Evolutionary conservation across 179 eudicot genomes (phyloP).

Genomic region (Beta corolliflora): DNA sequence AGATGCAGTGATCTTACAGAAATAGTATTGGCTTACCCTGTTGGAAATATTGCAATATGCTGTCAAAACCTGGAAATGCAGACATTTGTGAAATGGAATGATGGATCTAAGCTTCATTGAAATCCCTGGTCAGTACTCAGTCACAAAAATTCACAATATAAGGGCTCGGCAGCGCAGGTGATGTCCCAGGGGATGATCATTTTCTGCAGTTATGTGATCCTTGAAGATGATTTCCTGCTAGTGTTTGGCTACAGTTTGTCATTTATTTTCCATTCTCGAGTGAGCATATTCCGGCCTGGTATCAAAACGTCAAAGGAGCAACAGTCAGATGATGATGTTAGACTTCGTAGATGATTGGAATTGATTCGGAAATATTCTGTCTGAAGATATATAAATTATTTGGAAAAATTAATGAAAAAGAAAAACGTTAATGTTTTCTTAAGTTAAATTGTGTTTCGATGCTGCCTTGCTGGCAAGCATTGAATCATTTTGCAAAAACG

Average conservation of each 20-base stretch:
- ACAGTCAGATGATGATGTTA: not conserved
- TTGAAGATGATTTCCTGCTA: conserved; percentile 24
- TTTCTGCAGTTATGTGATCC: conserved; percentile 38
- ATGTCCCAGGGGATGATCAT: conserved; percentile 57
- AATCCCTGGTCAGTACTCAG: not conserved
- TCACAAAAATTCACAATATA: conserved; percentile 32
- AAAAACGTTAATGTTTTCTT: not conserved
- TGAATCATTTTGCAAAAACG: no score
- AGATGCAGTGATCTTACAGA: conserved; percentile 3
- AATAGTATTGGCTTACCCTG: conserved; percentile 7
- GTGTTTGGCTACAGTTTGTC: no score
- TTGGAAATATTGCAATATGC: conserved; percentile 8
- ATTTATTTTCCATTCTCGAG: no score
- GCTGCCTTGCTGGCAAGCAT: no score
- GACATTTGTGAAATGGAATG: not conserved
- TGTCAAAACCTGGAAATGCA: no score
- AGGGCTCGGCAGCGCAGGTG: conserved; percentile 45
- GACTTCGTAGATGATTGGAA: not conserved
- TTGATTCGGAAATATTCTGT: not conserved
- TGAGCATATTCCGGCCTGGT: not conserved
- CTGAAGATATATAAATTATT: not conserved
- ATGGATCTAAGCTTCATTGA: not conserved
- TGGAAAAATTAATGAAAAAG: no score
- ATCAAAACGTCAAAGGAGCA: not conserved
- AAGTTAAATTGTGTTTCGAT: not conserved